Conservation (phyloP, 768 basidiomycete genomes). For the Suillus hirtellus region DNA sequence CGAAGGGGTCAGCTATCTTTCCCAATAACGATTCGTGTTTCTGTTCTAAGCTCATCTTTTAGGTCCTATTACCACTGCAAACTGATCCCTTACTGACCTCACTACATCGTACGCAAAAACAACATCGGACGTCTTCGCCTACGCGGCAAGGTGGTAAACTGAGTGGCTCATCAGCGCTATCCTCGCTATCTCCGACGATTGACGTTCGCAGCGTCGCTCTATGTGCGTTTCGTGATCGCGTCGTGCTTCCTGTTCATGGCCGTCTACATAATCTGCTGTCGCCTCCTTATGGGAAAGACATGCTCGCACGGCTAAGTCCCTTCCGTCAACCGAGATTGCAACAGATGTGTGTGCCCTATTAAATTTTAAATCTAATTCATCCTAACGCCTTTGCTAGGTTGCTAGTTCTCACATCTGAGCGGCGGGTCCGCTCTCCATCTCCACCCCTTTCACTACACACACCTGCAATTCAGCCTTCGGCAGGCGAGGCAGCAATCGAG, state of each 20-base stretch:
- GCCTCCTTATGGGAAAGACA: slow-evolving; percentile 54
- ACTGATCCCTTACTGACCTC: slow-evolving; percentile 66
- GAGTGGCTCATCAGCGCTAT: slow-evolving; percentile 23
- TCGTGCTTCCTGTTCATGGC: slow-evolving; percentile 65
- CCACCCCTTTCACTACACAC: slow-evolving; percentile 58
- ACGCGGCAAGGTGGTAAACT: slow-evolving; percentile 50
- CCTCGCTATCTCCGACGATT: slow-evolving; percentile 52
- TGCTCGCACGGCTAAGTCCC: slow-evolving; percentile 51
- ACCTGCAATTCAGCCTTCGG: slow-evolving; percentile 52
- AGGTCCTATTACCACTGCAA: slow-evolving; percentile 63
- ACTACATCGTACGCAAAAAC: slow-evolving; percentile 62
- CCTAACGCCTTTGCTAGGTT: slow-evolving; percentile 45
- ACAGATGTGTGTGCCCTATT: slow-evolving; percentile 62
- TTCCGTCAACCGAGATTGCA: slow-evolving; percentile 72
- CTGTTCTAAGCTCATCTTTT: slow-evolving; percentile 32
- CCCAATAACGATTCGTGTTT: slow-evolving; percentile 14
- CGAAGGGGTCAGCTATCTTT: slow-evolving; percentile 65
- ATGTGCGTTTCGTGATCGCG: slow-evolving; percentile 75
- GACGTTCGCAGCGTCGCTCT: slow-evolving; percentile 83
- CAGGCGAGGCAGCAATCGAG: slow-evolving; percentile 66
- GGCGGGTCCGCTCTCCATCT: slow-evolving; percentile 53
- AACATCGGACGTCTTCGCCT: slow-evolving; percentile 53
- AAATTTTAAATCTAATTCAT: background rate
- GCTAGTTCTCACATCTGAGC: slow-evolving; percentile 73
- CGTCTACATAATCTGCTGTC: slow-evolving; percentile 59